phyloP scores from a whole-genome alignment of 129 eudicot species.

The Artemisia annua region DNA sequence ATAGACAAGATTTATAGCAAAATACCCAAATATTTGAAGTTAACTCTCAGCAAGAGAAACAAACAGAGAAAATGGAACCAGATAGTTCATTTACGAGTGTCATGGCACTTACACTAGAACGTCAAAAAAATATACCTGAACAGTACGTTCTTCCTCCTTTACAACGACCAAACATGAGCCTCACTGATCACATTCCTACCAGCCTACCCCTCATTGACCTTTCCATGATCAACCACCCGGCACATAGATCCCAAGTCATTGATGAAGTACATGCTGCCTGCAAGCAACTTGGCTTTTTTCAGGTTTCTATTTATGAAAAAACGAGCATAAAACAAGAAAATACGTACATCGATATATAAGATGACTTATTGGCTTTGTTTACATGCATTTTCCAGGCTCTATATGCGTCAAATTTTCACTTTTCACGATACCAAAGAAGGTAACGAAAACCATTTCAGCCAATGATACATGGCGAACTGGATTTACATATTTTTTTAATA shows the following conservation, averaged over 20 bases:
- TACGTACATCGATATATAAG: constrained; percentile 2
- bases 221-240: constrained; percentile 41
- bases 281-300: constrained; percentile 64
- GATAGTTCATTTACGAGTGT: constrained; percentile 51
- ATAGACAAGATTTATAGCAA: constrained; percentile 17
- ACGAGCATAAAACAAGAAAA: constrained; percentile 6
- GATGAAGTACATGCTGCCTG: constrained; percentile 51
- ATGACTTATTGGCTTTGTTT: constrained; percentile 14
- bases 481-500: not conserved
- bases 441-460: constrained; percentile 16
- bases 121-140: constrained; percentile 42
- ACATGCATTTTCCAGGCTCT: constrained; percentile 26
- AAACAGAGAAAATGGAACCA: constrained; percentile 34
- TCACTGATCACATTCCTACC: constrained; percentile 8
- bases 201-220: constrained; percentile 56
- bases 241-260: constrained; percentile 33
- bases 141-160: constrained; percentile 48
- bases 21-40: constrained; percentile 6
- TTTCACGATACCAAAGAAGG: not conserved
- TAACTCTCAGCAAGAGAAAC: constrained; percentile 10
- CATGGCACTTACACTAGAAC: constrained; percentile 41
- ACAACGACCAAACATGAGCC: constrained; percentile 42
- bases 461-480: constrained; percentile 8
- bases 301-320: constrained; percentile 37
- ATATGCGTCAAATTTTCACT: constrained; percentile 10